phyloP scores from a whole-genome alignment of 768 basidiomycete genomes.

The Rhodotorula kratochvilovae region DNA sequence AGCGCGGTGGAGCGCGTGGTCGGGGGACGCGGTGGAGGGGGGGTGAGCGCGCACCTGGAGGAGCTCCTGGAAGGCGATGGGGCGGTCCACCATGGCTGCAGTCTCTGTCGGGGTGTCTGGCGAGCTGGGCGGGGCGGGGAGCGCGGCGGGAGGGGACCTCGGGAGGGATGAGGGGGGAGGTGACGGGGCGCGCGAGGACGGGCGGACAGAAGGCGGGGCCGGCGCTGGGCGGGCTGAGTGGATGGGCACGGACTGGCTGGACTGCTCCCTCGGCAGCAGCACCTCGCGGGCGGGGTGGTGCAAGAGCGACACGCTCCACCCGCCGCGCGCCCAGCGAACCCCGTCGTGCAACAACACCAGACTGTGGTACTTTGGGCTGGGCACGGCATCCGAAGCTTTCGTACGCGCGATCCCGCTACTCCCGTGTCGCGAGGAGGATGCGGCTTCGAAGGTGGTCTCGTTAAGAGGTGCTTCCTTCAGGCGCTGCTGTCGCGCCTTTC shows the following conservation, averaged over 20 bases:
- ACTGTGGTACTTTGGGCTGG: too few relatives aligned
- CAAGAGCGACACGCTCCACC: not conserved
- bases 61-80: conserved; percentile 37
- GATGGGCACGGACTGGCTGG: too few relatives aligned
- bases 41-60: conserved; percentile 21
- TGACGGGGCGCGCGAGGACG: not conserved
- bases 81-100: conserved; percentile 21
- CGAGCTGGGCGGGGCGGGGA: not conserved
- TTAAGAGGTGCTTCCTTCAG: too few relatives aligned
- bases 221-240: not conserved
- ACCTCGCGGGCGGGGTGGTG: too few relatives aligned
- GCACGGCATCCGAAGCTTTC: too few relatives aligned
- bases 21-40: not conserved
- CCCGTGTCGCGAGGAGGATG: too few relatives aligned
- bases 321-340: too few relatives aligned
- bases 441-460: too few relatives aligned
- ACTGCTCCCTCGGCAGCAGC: not conserved
- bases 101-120: not conserved
- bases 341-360: too few relatives aligned
- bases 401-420: too few relatives aligned
- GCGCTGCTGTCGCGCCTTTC: too few relatives aligned
- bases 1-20: conserved; percentile 7
- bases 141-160: not conserved
- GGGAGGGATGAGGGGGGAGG: not conserved
- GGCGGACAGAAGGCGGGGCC: too few relatives aligned